Evolutionary conservation across 208 protist species (phyloP).

Genomic region (Trypanosoma cruzi): DNA sequence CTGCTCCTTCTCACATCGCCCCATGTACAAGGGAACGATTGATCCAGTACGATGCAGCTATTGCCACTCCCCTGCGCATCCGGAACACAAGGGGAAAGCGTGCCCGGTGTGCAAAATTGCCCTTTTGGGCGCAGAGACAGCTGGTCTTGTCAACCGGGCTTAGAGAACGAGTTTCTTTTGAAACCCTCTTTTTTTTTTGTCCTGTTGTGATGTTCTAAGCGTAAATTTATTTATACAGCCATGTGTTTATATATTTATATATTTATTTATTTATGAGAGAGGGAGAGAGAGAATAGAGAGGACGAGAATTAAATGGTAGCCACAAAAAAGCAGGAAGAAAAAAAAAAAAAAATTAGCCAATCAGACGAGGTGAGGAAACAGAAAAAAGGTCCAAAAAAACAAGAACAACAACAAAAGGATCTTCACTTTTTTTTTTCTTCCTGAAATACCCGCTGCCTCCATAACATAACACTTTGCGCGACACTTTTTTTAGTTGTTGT

Average conservation of each 20-base stretch:
- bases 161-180: conserved; percentile 3
- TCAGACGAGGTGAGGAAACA: neutral
- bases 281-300: neutral
- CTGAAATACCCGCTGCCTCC: no score
- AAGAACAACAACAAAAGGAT: conserved; percentile 6
- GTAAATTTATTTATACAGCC: conserved; percentile 11
- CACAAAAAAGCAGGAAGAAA: no score
- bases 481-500: no score
- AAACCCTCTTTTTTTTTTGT: conserved; percentile 20
- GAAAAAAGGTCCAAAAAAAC: neutral
- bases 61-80: conserved; percentile 87
- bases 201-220: conserved; percentile 1
- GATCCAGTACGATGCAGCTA: conserved; percentile 90
- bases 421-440: no score
- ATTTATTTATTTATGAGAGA: conserved; percentile 1
- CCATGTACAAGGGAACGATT: conserved; percentile 80
- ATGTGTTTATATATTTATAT: no score
- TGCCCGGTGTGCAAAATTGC: conserved; percentile 84
- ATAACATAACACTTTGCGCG: no score
- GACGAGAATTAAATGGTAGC: neutral
- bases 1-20: conserved; percentile 76
- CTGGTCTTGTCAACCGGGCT: conserved; percentile 50
- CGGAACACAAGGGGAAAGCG: conserved; percentile 56
- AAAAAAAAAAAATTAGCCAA: no score
- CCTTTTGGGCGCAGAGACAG: conserved; percentile 64